Base-by-base conservation (phyloP, 2,329 filamentous ascomycete genomes). In the Penicillium sp. region DNA sequence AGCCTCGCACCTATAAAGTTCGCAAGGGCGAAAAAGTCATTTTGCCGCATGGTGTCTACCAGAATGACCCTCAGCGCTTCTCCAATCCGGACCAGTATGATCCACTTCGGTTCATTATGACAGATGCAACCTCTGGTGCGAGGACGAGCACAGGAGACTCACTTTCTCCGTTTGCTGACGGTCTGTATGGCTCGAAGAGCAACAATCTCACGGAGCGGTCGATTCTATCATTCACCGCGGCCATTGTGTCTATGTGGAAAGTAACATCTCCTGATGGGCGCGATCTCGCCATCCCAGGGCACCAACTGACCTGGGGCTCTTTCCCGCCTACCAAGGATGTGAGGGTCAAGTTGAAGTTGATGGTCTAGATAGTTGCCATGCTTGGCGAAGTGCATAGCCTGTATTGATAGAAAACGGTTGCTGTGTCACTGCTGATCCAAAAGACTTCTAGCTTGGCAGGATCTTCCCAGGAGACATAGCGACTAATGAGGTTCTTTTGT, bases 181-280 rank as follows among this genome's bases (percentile, higher is more conserved):
- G 71, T 4, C 44, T 61, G 16, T 60, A 62, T 13, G 70, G 72
- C 47, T 75, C 71, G 43, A 74, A 74, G 52, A 72, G 71, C 2
- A 62, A 70, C 9, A 57, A 60, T 2, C 73, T 76, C 42, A 72
- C 71, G 2, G 68, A 76, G 49, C 64, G 68, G 32, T 67, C 73
- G 50, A 66, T 70, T 12, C 47, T 79, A 29, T 57, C 69, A 15
- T 70, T 76, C 30, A 66, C 69, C 1, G 74, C 75, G 11, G 67
- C 70, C 1, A 67, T 80, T 14, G 51, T 79, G 13, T 62, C 67
- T 4, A 65, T 76, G 50, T 80, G 76, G 75, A 72, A 79, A 29
- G 69, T 80, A 40, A 61, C 72, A 37, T 66, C 73, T 0, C 65
- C 60, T 0, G 57, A 56, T 32, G 65, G 66, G 11, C 61, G 60